Base-by-base conservation (phyloP, 2,329 filamentous ascomycete genomes). In the Penicillium capsulatum region DNA sequence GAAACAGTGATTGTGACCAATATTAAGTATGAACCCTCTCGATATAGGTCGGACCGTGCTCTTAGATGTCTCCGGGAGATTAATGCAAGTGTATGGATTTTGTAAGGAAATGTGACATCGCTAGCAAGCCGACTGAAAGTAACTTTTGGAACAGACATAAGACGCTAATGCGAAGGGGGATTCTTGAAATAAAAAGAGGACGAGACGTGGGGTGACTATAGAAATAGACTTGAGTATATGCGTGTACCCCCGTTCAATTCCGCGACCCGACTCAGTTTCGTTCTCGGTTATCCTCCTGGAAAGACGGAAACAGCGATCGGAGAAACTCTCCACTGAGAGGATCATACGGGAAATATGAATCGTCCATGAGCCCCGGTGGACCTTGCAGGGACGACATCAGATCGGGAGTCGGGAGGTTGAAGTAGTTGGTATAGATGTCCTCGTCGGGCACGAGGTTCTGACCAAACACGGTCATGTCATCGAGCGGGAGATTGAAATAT, bases 251-350 rank as follows among this genome's bases (percentile, higher is more conserved):
- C 24, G 15, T 17, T 14, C 9, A 11, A 17, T 3, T 31, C 13
- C 8, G 15, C 7, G 9, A 16, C 17, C 29, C 24, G 13, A 14
- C 3, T 43, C 28, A 46, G n/a, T 36, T 36, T 11, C 19, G 38
- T 17, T 52, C 52, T 53, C 54, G 55, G 14, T 50, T 41, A 2
- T 57, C 48, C 34, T 61, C 60, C 7, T 60, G 58, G 9, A 49
- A 41, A 11, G 46, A 36, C 2, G 62, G 62, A 41, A 66, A 66
- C 42, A 65, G 64, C 15, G 63, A 65, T 14, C 59, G 50, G 43
- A 66, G 63, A 17, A 66, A 66, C 31, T 65, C 61, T 13, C 60
- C 61, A 29, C 51, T 57, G 32, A 66, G 63, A 5, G 63, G 63
- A 28, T 66, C 63, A 43, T 66, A 65, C 7, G 63, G 63, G 40